Base-by-base conservation (phyloP, 1,284 basidiomycete genomes). In the Cronartium quercuum region DNA sequence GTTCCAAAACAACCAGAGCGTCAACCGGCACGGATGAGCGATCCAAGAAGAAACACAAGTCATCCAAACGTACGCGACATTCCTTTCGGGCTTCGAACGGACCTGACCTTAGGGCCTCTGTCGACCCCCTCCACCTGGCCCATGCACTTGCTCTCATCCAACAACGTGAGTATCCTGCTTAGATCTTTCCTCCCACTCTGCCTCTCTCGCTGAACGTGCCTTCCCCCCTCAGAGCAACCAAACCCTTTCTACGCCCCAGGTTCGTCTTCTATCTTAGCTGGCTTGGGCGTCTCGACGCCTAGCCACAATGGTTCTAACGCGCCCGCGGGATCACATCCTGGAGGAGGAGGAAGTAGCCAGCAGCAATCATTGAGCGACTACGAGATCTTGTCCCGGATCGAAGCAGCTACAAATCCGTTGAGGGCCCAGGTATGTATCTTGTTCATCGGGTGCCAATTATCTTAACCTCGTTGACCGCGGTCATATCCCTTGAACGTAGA, bases 81-180 rank as follows among this genome's bases (percentile, higher is more conserved):
- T 55, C 51, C n/a, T 55, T 55, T 55, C 51, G 51, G n/a, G n/a
- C 51, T 55, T 55, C 51, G 51, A 55, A 55, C 15, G 4, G 34
- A 55, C 5, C 34, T 15, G 34, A 62, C 67, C n/a, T 40, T 9
- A 51, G 35, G 6, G 41, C 67, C 37, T 69, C 67, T n/a, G 41
- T 69, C 67, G 67, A 69, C 35, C 41, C 67, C 1, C 29, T 69
- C 57, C 67, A 69, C 42, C 47, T 69, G 18, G 67, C 67, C n/a
- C 67, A 69, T 38, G 55, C 60, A 55, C 44, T 69, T 58, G 60
- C 67, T 41, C 42, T 60, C 7, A 69, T 69, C 35, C 67, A 69
- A 42, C 67, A 69, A 34, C 67, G 67, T 69, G 18, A 29, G 57
- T 58, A 12, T 35, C n/a, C 15, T 57, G 47, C n/a, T 34, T 9